phyloP scores from a whole-genome alignment of 2,329 filamentous ascomycete species.

The Aureobasidium sp. region DNA sequence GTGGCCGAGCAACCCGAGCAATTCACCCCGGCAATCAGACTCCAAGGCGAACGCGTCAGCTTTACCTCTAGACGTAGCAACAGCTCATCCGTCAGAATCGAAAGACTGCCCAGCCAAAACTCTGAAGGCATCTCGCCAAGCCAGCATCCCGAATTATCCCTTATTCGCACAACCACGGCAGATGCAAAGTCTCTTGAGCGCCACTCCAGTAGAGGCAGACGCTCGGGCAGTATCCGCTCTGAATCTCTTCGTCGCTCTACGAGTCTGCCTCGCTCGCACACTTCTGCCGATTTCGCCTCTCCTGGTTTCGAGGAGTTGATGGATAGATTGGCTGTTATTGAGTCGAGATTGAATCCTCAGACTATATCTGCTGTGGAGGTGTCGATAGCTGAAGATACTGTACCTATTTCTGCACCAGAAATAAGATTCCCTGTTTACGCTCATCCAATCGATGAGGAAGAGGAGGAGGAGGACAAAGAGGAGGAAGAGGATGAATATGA shows the following conservation, averaged over 20 bases:
- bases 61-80: background rate
- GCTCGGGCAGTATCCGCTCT: background rate
- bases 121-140: background rate
- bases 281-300: background rate
- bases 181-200: background rate
- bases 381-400: background rate
- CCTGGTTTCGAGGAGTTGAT: conserved; percentile 12
- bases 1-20: background rate
- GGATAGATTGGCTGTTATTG: background rate
- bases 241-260: background rate
- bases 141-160: no score
- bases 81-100: background rate
- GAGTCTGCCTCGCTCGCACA: background rate
- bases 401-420: background rate
- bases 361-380: conserved; percentile 1
- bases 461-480: background rate
- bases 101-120: background rate
- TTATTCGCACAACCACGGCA: background rate
- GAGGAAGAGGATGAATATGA: background rate
- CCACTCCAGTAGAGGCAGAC: background rate
- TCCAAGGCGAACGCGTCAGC: conserved; percentile 1
- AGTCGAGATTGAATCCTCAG: background rate
- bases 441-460: background rate
- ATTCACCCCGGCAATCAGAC: background rate
- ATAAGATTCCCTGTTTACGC: background rate